Percentiles rank a stretch among this genome's conserved stretches.
These are phyloP conservation scores for Hortiboletus campestris DNA, from an alignment of 768 basidiomycete species.

Conservation along the genomic window DNA sequence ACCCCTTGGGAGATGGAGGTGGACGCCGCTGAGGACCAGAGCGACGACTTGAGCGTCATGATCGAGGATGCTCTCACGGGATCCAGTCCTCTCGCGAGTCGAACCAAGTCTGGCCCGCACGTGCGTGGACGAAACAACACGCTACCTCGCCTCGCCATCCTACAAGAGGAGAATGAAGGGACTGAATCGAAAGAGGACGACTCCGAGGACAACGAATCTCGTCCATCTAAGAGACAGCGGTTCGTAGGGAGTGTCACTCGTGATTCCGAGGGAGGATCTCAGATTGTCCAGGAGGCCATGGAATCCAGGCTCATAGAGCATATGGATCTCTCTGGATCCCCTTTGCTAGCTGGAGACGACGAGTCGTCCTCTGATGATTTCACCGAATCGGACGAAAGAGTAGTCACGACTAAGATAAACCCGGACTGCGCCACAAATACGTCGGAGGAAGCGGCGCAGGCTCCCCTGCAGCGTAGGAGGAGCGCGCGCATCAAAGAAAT, in stretches of 20 bases:
- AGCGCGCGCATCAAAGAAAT: slow-evolving; percentile 25
- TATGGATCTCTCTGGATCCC: slow-evolving; percentile 27
- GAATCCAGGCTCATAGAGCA: slow-evolving; percentile 27
- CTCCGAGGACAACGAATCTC: slow-evolving; percentile 6
- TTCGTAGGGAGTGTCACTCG: not conserved
- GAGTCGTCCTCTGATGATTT: not conserved
- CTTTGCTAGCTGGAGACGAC: slow-evolving; percentile 15
- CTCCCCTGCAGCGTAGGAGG: slow-evolving; percentile 14
- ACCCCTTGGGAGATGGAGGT: slow-evolving; percentile 28
- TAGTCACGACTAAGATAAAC: not conserved
- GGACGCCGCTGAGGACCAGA: slow-evolving; percentile 6
- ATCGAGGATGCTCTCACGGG: slow-evolving; percentile 18
- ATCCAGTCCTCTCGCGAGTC: slow-evolving; percentile 30
- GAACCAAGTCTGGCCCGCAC: slow-evolving; percentile 7
- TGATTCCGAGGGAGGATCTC: not conserved
- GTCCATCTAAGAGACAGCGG: slow-evolving; percentile 24
- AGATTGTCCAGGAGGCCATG: not conserved
- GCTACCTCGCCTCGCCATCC: slow-evolving; percentile 18
- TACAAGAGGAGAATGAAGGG: slow-evolving; percentile 30
- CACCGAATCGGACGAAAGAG: not conserved
- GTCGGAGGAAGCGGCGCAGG: not conserved
- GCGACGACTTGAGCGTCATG: slow-evolving; percentile 2
- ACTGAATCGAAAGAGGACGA: slow-evolving; percentile 10
- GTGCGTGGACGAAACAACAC: slow-evolving; percentile 6
- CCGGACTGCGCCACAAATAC: not conserved